Conservation (phyloP, 2,329 filamentous ascomycete species). For the Dactylellina parvicollis region DNA sequence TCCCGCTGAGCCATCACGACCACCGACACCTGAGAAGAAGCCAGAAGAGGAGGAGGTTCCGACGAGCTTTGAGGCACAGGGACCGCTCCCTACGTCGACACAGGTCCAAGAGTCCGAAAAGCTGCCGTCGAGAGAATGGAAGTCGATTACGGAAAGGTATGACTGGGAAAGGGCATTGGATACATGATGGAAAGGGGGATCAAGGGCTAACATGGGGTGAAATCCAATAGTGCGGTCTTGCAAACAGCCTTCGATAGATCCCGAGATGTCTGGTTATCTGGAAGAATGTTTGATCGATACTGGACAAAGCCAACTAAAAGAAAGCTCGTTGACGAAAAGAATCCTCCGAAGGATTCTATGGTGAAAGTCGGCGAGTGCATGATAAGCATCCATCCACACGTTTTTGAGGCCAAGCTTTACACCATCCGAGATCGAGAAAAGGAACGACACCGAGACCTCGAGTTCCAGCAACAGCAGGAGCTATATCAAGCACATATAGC, state of each 20-base stretch:
- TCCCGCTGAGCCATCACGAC: constrained; percentile 35
- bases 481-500: constrained; percentile 44
- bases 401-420: constrained; percentile 79
- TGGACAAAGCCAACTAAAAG: constrained; percentile 80
- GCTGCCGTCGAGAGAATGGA: constrained; percentile 73
- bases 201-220: constrained; percentile 52
- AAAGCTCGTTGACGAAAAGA: constrained; percentile 68
- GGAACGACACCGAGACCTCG: constrained; percentile 62
- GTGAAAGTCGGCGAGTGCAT: constrained; percentile 76
- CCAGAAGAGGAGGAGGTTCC: constrained; percentile 38
- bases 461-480: constrained; percentile 58
- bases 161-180: not conserved
- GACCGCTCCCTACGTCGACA: constrained; percentile 31
- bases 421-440: constrained; percentile 71
- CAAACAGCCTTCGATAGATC: constrained; percentile 78
- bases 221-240: constrained; percentile 72
- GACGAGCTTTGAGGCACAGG: constrained; percentile 40
- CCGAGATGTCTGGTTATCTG: constrained; percentile 76
- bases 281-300: constrained; percentile 75
- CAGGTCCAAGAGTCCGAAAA: constrained; percentile 66
- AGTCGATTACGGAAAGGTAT: constrained; percentile 77
- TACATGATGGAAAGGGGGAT: constrained; percentile 5
- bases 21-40: constrained; percentile 27
- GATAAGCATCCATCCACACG: constrained; percentile 81
- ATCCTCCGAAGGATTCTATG: constrained; percentile 77